Evolutionary conservation across 345 rosid species (phyloP).

Genomic region (Stellera chamaejasme): DNA sequence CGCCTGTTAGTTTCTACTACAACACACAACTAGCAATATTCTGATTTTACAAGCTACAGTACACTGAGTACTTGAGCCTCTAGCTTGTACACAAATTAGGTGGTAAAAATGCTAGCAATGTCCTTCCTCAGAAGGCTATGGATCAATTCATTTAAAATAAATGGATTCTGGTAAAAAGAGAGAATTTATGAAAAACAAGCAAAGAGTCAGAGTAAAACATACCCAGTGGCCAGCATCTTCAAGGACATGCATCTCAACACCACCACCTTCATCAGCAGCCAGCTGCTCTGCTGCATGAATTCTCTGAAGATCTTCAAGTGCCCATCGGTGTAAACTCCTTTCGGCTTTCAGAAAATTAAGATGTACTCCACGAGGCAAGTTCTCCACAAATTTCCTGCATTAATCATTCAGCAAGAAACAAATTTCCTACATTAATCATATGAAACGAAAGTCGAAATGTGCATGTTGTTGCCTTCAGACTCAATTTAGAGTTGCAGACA

Average conservation of each 20-base stretch:
- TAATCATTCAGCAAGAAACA: constrained; percentile 7
- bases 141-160: too few species aligned
- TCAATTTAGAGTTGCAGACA: background rate
- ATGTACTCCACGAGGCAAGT: constrained; percentile 81
- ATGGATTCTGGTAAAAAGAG: too few species aligned
- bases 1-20: too few species aligned
- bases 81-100: background rate
- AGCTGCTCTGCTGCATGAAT: constrained; percentile 88
- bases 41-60: too few species aligned
- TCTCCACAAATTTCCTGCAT: constrained; percentile 77
- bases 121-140: too few species aligned
- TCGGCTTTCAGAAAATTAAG: constrained; percentile 90
- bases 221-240: constrained; percentile 99
- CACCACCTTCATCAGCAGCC: constrained; percentile 85
- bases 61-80: background rate
- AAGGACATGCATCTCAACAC: constrained; percentile 93
- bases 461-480: background rate
- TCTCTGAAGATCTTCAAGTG: constrained; percentile 82
- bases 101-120: too few species aligned
- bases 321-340: constrained; percentile 97
- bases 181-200: too few species aligned
- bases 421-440: background rate
- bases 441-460: background rate
- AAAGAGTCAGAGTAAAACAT: constrained; percentile 14
- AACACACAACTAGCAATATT: too few species aligned